Evolutionary conservation across 2,329 filamentous ascomycete species (phyloP), one percentile per base, ranked within the genome.

Genomic region (Chaetomium globosum): DNA sequence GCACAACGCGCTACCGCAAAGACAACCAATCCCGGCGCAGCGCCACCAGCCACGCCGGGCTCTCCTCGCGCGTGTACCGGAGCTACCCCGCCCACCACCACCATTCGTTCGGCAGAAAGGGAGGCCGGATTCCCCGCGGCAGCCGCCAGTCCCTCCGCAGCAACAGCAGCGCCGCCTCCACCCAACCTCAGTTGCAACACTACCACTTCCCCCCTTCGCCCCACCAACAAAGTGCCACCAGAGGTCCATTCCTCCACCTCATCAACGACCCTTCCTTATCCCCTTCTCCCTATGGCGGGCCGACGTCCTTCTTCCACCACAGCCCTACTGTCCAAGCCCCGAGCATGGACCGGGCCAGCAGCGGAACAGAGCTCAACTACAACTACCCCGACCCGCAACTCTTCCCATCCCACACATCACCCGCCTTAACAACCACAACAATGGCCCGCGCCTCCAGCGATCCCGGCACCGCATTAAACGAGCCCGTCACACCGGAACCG

Each of bases 1-100:
- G 92, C 65, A 98, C 94, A 0, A 97, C 94, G 1, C 81, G 89
- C 69, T 93, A 91, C 75, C 86, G 90, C 69, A 88, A 87, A 70
- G 75, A 73, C 30, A 78, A 78, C 65, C 55, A 65, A 36, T 60
- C 64, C 23, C 57, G 60, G 7, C 67, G 69, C n/a, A 62, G 60
- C 62, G 58, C 59, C 21, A 30, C 46, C 30, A 61, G 48, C 64
- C 31, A 39, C 36, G 57, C 60, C 12, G 21, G 59, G 30, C 31
- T 53, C 31, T 48, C 33, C 28, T 56, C 61, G 6, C 65, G 57
- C 43, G 51, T 23, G 23, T 66, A 61, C 53, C 43, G 65, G 53
- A 23, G 46, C 30, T 64, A 59, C 36, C 33, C 53, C 26, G 48
- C 61, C 9, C 61, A 43, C 39, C 59, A 48, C 39, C 39, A 57